phyloP scores from a whole-genome alignment of 805 yeast genomes.

The Monosporozyma unispora region DNA sequence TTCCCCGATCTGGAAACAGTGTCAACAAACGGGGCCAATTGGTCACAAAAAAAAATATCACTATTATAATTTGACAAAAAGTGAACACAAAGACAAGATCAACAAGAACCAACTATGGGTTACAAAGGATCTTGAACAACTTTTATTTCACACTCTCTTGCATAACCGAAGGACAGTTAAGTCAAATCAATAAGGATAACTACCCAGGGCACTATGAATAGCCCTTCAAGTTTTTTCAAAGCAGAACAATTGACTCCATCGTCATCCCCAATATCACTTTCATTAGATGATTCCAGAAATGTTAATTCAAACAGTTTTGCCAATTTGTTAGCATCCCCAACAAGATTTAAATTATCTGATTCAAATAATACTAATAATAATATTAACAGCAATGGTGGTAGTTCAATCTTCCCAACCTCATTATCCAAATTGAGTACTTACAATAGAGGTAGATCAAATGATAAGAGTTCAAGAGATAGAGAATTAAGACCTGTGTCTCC shows the following conservation, averaged over 20 bases:
- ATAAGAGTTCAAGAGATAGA: constrained; percentile 12
- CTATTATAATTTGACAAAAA: too few species aligned
- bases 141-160: too few species aligned
- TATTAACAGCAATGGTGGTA: constrained; percentile 5
- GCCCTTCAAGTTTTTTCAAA: constrained; percentile 17
- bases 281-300: constrained; percentile 17
- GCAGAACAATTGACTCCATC: constrained; percentile 24
- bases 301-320: constrained; percentile 12
- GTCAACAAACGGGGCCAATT: background rate
- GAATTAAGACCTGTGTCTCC: constrained; percentile 24
- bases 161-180: too few species aligned
- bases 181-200: too few species aligned
- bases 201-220: constrained; percentile 6
- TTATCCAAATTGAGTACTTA: constrained; percentile 25
- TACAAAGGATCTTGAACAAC: too few species aligned
- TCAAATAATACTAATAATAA: background rate
- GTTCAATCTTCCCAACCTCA: constrained; percentile 24
- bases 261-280: constrained; percentile 23
- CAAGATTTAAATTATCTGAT: constrained; percentile 23
- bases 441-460: constrained; percentile 12
- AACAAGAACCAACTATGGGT: background rate
- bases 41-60: too few species aligned
- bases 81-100: background rate
- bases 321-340: constrained; percentile 20
- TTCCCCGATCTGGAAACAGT: background rate